Conservation (phyloP, 805 yeast species). For the Saccharomycopsis guyanensis region DNA sequence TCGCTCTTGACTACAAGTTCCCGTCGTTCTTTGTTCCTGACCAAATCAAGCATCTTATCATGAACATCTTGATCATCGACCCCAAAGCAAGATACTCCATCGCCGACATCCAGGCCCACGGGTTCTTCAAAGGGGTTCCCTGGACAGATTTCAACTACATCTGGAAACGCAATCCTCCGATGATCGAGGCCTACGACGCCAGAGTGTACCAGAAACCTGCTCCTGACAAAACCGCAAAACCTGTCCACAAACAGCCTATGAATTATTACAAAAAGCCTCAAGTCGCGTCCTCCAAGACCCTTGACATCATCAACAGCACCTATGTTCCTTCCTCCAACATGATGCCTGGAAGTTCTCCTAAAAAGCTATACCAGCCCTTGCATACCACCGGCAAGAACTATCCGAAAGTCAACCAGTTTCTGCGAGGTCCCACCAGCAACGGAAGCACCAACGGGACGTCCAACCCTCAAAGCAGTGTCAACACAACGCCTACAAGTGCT, state of each 20-base stretch:
- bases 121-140: conserved; percentile 60
- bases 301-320: conserved; percentile 54
- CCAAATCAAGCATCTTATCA: conserved; percentile 56
- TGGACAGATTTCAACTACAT: conserved; percentile 60
- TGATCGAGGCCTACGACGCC: conserved; percentile 56
- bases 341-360: conserved; percentile 55
- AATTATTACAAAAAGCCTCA: conserved; percentile 10
- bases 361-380: conserved; percentile 51
- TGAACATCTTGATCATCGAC: conserved; percentile 58
- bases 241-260: conserved; percentile 5
- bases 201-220: conserved; percentile 23
- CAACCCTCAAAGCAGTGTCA: background rate
- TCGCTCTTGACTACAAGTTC: conserved; percentile 64
- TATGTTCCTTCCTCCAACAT: conserved; percentile 58
- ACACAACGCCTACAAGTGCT: background rate
- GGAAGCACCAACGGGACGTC: background rate
- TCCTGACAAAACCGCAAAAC: background rate
- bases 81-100: conserved; percentile 61
- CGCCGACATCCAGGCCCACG: conserved; percentile 51
- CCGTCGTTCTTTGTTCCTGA: conserved; percentile 59
- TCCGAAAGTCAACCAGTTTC: conserved; percentile 9
- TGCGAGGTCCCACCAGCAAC: background rate
- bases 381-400: conserved; percentile 18
- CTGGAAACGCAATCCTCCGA: conserved; percentile 67
- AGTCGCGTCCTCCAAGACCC: conserved; percentile 17